Percentiles rank a stretch among this genome's conserved stretches.
Evolutionary conservation across 768 basidiomycete genomes (phyloP).

Genomic region (Ephemerocybe angulata): DNA sequence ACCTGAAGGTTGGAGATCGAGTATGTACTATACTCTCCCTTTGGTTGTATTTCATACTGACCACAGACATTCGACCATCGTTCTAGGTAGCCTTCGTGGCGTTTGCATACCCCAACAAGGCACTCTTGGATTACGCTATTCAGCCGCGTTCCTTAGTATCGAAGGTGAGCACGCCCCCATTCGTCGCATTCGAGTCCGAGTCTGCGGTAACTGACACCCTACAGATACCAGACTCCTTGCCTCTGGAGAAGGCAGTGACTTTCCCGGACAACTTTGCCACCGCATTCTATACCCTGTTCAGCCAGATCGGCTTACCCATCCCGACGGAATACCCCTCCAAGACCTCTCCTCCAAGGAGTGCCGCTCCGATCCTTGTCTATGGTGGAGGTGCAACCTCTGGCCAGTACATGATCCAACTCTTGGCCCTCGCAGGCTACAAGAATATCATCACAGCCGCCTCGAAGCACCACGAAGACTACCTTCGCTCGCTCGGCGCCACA

Average conservation of each 20-base stretch:
- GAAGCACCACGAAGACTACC: conserved; percentile 33
- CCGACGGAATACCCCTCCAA: conserved; percentile 15
- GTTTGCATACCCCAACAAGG: conserved; percentile 24
- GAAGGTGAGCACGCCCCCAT: conserved; percentile 39
- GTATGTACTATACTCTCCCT: conserved; percentile 21
- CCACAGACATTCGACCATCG: too few relatives aligned
- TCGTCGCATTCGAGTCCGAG: conserved; percentile 10
- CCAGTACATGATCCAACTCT: conserved; percentile 35
- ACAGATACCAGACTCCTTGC: conserved; percentile 39
- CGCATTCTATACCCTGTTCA: conserved; percentile 39
- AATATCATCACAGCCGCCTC: conserved; percentile 43
- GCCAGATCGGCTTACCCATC: conserved; percentile 33
- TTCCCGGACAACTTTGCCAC: conserved; percentile 42
- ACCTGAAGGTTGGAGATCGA: conserved; percentile 36
- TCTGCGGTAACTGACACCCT: background rate
- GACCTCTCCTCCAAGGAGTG: conserved; percentile 24
- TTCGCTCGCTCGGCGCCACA: conserved; percentile 37
- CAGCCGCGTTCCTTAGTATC: conserved; percentile 27
- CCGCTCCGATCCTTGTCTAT: conserved; percentile 40
- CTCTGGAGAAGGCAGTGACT: conserved; percentile 34
- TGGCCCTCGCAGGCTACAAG: conserved; percentile 40
- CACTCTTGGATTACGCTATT: conserved; percentile 35
- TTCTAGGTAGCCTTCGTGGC: conserved; percentile 27
- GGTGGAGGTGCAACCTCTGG: conserved; percentile 42
- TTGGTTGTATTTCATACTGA: background rate